Percentiles rank a stretch among this genome's conserved stretches.
These are phyloP conservation scores for Bathelium albidoporum DNA, from an alignment of 495 filamentous ascomycete genomes.

Conservation along the genomic window DNA sequence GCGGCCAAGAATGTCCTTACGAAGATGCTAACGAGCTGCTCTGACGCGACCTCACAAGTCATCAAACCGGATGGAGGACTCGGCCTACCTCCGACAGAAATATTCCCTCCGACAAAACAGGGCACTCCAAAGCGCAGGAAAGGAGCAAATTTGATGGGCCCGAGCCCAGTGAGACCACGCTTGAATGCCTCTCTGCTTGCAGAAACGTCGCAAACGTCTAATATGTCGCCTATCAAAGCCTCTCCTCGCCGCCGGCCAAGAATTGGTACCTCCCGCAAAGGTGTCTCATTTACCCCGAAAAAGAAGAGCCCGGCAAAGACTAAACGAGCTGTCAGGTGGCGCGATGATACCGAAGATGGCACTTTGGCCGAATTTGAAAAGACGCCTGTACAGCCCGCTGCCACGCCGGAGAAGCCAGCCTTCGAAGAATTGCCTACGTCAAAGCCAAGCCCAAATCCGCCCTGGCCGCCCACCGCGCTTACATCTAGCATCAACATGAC, in stretches of 20 bases:
- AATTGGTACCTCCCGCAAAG: slow-evolving; percentile 57
- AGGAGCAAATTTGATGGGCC: slow-evolving; percentile 32
- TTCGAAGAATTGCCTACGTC: slow-evolving; percentile 31
- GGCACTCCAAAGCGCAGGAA: slow-evolving; percentile 72
- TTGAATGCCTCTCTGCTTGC: slow-evolving; percentile 30
- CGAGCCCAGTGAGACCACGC: slow-evolving; percentile 23
- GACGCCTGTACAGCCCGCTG: slow-evolving; percentile 58
- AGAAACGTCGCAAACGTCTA: slow-evolving; percentile 31
- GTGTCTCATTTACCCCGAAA: slow-evolving; percentile 73
- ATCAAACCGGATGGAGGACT: slow-evolving; percentile 82
- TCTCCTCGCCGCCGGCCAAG: slow-evolving; percentile 71
- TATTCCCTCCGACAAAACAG: slow-evolving; percentile 54
- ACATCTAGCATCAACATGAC: slow-evolving; percentile 3
- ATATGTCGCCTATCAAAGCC: slow-evolving; percentile 49
- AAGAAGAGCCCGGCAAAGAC: slow-evolving; percentile 54
- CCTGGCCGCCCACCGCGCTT: slow-evolving; percentile 1
- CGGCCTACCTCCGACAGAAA: slow-evolving; percentile 41
- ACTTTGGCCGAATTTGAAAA: slow-evolving; percentile 79
- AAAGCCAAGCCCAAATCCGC: background rate
- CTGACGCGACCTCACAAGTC: slow-evolving; percentile 61
- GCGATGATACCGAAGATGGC: slow-evolving; percentile 77
- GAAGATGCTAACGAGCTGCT: slow-evolving; percentile 67
- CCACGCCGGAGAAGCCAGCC: slow-evolving; percentile 42
- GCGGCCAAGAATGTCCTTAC: slow-evolving; percentile 69
- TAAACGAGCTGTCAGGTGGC: slow-evolving; percentile 82